phyloP scores from a whole-genome alignment of 495 filamentous ascomycete species.

The Neurospora terricola region DNA sequence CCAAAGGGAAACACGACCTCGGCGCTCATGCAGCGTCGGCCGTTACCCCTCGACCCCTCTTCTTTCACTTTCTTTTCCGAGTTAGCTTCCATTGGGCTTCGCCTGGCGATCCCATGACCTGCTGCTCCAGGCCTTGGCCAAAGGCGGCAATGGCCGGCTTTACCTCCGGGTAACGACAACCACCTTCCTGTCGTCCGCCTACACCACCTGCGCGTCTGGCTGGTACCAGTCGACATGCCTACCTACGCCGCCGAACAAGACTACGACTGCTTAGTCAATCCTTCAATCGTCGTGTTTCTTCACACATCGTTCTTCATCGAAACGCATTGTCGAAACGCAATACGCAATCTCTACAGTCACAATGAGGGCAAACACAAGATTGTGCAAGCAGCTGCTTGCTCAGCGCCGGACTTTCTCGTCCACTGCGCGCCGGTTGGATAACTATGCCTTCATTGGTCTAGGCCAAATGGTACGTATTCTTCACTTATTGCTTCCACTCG shows the following conservation, averaged over 20 bases:
- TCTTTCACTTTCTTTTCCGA: neutral
- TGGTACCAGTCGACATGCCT: neutral
- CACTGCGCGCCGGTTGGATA: conserved; percentile 43
- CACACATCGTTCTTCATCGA: neutral
- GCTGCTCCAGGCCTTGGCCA: conserved; percentile 6
- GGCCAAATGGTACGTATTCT: conserved; percentile 66
- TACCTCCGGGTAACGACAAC: conserved; percentile 6
- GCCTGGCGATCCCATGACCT: conserved; percentile 3
- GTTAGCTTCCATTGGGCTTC: neutral
- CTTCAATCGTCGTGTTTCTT: neutral
- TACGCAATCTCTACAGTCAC: neutral
- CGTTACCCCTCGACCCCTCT: neutral
- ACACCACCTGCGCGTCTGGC: neutral
- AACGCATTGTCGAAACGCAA: neutral
- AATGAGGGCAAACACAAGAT: conserved; percentile 24
- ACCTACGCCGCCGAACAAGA: neutral
- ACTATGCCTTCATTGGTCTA: conserved; percentile 77
- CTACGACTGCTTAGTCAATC: neutral
- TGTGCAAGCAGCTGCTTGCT: conserved; percentile 17
- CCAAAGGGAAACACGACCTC: neutral
- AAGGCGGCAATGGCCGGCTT: conserved; percentile 30
- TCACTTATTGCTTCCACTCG: neutral
- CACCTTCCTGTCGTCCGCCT: conserved; percentile 1
- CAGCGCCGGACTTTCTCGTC: conserved; percentile 47
- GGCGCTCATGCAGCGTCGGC: conserved; percentile 1